Conservation (phyloP, 768 basidiomycete genomes). For the Brasilioporus rufonigricans region DNA sequence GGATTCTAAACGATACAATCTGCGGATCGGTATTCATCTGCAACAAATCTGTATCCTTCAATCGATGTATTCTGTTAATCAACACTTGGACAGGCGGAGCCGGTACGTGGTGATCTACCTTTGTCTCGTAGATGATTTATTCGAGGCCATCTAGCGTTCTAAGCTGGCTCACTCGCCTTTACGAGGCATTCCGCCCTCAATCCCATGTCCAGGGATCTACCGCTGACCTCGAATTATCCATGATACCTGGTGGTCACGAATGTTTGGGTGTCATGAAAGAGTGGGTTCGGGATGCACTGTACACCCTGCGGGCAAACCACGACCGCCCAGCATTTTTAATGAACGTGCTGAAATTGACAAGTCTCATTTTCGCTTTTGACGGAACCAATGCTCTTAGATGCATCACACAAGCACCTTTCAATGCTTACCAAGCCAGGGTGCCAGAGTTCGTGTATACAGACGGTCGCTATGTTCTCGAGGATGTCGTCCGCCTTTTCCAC, state of each 20-base stretch:
- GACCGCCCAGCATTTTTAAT: conserved; percentile 30
- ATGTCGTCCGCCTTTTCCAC: conserved; percentile 31
- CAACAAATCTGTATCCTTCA: conserved; percentile 51
- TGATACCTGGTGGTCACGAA: conserved; percentile 39
- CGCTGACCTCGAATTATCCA: conserved; percentile 31
- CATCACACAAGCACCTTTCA: too few species aligned
- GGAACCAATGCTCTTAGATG: too few species aligned
- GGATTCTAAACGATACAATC: conserved; percentile 37
- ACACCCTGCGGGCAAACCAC: conserved; percentile 16
- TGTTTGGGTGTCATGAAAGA: conserved; percentile 35
- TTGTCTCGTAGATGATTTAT: background rate
- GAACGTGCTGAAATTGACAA: conserved; percentile 34
- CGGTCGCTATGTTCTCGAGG: too few species aligned
- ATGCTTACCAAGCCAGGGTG: conserved; percentile 4
- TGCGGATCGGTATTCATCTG: conserved; percentile 43
- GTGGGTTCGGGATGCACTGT: conserved; percentile 47
- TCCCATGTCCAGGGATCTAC: conserved; percentile 45
- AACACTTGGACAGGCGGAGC: background rate
- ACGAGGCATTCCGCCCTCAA: conserved; percentile 50
- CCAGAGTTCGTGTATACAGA: conserved; percentile 14
- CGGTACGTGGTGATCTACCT: background rate
- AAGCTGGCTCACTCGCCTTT: conserved; percentile 41
- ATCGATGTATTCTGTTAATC: conserved; percentile 19
- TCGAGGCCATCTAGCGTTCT: background rate
- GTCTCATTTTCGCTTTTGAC: conserved; percentile 41